These are phyloP conservation scores for Neoscytalidium dimidiatum DNA, from an alignment of 2,329 filamentous ascomycete species.

Conservation along the genomic window DNA sequence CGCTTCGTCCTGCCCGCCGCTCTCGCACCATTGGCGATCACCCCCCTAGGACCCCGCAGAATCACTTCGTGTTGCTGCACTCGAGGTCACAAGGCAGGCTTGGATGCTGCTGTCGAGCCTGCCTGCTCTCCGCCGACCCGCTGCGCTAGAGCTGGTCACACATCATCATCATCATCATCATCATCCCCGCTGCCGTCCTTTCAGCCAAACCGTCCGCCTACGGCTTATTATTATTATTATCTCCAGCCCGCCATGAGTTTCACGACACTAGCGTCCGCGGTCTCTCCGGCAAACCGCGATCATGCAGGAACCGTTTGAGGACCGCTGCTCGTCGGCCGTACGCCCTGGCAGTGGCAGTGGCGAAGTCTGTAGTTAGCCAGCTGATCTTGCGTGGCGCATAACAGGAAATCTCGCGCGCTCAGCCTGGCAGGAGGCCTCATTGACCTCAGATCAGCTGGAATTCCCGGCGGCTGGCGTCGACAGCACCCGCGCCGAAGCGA, in stretches of 20 bases:
- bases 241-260: not conserved
- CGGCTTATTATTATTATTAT: not conserved
- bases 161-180: not conserved
- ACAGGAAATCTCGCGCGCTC: conserved; percentile 4
- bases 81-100: conserved; percentile 12
- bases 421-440: not conserved
- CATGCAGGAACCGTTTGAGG: conserved; percentile 1
- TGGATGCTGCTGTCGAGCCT: not conserved
- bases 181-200: not conserved
- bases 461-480: not conserved
- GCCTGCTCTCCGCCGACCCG: not conserved
- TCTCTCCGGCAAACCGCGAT: no score
- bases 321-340: not conserved
- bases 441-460: not conserved
- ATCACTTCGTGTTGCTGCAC: conserved; percentile 15
- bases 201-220: not conserved
- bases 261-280: not conserved
- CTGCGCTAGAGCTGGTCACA: not conserved
- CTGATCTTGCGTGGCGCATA: conserved; percentile 1
- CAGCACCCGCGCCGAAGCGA: not conserved
- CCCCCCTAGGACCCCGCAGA: conserved; percentile 15
- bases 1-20: conserved; percentile 1
- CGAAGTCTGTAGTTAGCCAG: not conserved
- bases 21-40: conserved; percentile 3
- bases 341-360: not conserved